Evolutionary conservation across 2,329 filamentous ascomycete genomes (phyloP), one percentile per base, ranked within the genome.

Genomic region (Xylariaceae sp.): DNA sequence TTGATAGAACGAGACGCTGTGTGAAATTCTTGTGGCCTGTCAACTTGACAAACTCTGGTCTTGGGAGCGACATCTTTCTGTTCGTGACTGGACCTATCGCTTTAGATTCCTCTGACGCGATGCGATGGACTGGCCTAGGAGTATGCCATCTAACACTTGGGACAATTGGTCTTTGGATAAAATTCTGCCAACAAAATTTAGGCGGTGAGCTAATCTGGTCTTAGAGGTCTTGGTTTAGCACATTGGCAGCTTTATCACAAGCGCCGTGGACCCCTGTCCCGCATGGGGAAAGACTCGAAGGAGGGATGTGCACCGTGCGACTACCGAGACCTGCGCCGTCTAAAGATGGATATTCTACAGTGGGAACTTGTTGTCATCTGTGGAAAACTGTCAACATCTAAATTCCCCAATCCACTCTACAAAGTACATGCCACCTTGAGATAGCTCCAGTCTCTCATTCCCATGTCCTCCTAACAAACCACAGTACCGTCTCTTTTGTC

Each of bases 1-100:
- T 97, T 14, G 92, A 81, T 38, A 98, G 81, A 31, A 94, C 78
- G 31, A 98, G 81, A 37, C 92, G 86, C 53, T 88, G 81, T 24
- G 85, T 74, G 46, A 98, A 83, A 51, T 84, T 80, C 54, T 83
- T 81, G 62, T 95, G 88, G 54, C 85, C 83, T 35, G 85, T 90
- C 61, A 98, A 89, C 51, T 81, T 80, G 41, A 94, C 62, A 55
- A 71, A 78, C 41, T 77, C 73, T 45, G 71, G 64, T 50, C 67
- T 54, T 16, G 56, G 50, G 27, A 51, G 32, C 34, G 58, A 55
- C 57, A 59, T 59, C 5, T 46, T 57, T 24, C 21, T 26, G 31
- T 16, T 41, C 12, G n/a, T 41, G 24, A 27, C 31, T 40, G 27
- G 37, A 35, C 34, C 16, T 44, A 29, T 17, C 42, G 17, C 17